A percentile compares a stretch with the other conserved stretches of the same genome.
These are phyloP conservation scores for Flaveria sonorensis DNA, from an alignment of 129 eudicot genomes.

Conservation along the genomic window DNA sequence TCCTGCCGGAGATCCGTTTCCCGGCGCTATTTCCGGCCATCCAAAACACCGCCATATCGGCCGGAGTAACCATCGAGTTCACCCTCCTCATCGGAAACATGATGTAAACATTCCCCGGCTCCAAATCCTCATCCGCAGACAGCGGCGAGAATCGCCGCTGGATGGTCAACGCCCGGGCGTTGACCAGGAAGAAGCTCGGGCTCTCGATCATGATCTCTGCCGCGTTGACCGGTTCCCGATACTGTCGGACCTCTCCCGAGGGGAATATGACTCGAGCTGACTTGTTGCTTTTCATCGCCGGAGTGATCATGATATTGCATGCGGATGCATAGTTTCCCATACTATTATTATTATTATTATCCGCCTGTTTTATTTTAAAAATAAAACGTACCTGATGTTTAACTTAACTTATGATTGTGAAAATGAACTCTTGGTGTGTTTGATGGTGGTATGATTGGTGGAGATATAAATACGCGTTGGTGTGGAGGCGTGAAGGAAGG, in stretches of 20 bases:
- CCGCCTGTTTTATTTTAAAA: too few species aligned
- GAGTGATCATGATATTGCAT: conserved; percentile 42
- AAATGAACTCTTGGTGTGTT: not conserved
- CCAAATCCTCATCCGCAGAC: conserved; percentile 81
- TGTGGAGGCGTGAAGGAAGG: conserved; percentile 30
- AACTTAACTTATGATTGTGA: too few species aligned
- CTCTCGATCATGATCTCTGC: conserved; percentile 93
- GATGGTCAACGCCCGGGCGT: conserved; percentile 50
- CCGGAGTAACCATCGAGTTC: conserved; percentile 67
- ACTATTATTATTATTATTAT: not conserved
- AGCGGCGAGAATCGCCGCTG: conserved; percentile 70
- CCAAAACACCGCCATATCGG: conserved; percentile 65
- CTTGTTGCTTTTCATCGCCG: conserved; percentile 43
- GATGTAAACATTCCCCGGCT: conserved; percentile 68
- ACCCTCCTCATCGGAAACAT: conserved; percentile 82
- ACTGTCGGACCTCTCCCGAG: conserved; percentile 70
- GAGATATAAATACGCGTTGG: conserved; percentile 18
- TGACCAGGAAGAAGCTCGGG: conserved; percentile 61
- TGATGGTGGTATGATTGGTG: not conserved
- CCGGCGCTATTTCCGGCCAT: conserved; percentile 60
- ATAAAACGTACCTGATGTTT: too few species aligned
- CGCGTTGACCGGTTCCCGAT: conserved; percentile 56
- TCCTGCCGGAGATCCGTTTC: conserved; percentile 47
- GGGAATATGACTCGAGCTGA: conserved; percentile 77
- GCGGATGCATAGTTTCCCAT: conserved; percentile 72